Evolutionary conservation across 2,329 filamentous ascomycete genomes (phyloP).

Genomic region (Periconia sp.): DNA sequence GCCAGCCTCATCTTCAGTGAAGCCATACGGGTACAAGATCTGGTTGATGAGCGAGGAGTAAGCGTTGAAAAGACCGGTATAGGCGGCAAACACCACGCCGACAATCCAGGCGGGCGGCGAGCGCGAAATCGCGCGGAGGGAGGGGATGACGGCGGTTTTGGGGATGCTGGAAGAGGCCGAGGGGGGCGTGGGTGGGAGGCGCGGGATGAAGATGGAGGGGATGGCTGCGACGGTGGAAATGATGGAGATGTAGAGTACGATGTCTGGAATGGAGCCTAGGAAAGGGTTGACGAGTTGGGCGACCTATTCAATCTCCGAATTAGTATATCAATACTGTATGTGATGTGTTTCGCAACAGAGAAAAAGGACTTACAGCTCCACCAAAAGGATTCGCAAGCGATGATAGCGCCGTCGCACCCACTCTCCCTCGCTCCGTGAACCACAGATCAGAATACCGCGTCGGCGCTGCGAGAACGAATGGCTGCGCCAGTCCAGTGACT

Average conservation of each 20-base stretch:
- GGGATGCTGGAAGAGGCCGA: constrained; percentile 65
- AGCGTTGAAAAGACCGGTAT: constrained; percentile 93
- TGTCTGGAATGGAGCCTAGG: constrained; percentile 73
- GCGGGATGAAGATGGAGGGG: constrained; percentile 80
- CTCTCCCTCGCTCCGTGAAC: constrained; percentile 83
- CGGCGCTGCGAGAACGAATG: constrained; percentile 86
- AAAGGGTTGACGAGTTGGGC: constrained; percentile 85
- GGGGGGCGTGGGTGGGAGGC: constrained; percentile 73
- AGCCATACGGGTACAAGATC: constrained; percentile 83
- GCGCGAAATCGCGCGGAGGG: constrained; percentile 50
- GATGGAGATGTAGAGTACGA: constrained; percentile 83
- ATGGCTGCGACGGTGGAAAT: constrained; percentile 72
- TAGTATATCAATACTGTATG: constrained; percentile 6
- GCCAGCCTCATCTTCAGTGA: constrained; percentile 79
- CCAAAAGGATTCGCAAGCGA: constrained; percentile 89
- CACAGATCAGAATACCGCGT: constrained; percentile 91
- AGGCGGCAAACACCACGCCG: constrained; percentile 77
- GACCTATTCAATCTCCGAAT: constrained; percentile 27
- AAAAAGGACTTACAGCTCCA: constrained; percentile 67
- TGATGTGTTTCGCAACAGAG: too few species aligned
- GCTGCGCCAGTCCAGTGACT: constrained; percentile 83
- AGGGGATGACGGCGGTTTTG: constrained; percentile 55
- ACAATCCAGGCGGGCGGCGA: constrained; percentile 79
- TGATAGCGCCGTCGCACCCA: constrained; percentile 82
- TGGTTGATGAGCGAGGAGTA: constrained; percentile 87